phyloP scores from a whole-genome alignment of 495 filamentous ascomycete species.

The Filosporella fistucella region DNA sequence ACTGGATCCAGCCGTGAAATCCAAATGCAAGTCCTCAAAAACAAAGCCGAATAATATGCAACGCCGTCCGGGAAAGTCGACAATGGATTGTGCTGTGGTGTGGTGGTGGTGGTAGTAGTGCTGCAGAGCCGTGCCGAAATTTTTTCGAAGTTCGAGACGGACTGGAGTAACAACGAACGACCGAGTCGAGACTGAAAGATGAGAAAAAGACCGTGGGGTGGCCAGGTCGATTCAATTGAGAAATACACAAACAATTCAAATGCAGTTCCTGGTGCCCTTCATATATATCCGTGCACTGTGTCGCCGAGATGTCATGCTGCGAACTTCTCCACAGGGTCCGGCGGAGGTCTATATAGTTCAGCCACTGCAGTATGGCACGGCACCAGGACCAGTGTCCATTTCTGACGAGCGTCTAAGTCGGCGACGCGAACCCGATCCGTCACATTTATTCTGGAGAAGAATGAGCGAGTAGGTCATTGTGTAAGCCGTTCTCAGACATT shows the following conservation, averaged over 20 bases:
- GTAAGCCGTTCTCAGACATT: not conserved
- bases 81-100: not conserved
- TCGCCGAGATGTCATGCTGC: constrained; percentile 22
- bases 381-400: constrained; percentile 5
- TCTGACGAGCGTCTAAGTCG: constrained; percentile 8
- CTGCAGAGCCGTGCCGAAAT: too few species aligned
- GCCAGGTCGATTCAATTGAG: constrained; percentile 10
- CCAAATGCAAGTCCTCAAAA: constrained; percentile 12
- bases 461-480: too few species aligned
- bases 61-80: too few species aligned
- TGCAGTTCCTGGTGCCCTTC: constrained; percentile 4
- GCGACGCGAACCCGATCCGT: constrained; percentile 25
- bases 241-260: constrained; percentile 17
- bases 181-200: constrained; percentile 11
- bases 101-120: not conserved
- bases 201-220: constrained; percentile 18
- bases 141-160: too few species aligned
- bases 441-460: constrained; percentile 11
- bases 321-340: constrained; percentile 12
- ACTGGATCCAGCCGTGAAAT: constrained; percentile 25
- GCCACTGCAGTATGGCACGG: constrained; percentile 10
- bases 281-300: constrained; percentile 15
- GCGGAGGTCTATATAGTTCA: constrained; percentile 22
- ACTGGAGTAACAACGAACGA: constrained; percentile 20
- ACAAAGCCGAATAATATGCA: constrained; percentile 6